Evolutionary conservation across 345 rosid genomes (phyloP), one percentile per base, ranked within the genome.

Genomic region (Lumnitzera littorea): DNA sequence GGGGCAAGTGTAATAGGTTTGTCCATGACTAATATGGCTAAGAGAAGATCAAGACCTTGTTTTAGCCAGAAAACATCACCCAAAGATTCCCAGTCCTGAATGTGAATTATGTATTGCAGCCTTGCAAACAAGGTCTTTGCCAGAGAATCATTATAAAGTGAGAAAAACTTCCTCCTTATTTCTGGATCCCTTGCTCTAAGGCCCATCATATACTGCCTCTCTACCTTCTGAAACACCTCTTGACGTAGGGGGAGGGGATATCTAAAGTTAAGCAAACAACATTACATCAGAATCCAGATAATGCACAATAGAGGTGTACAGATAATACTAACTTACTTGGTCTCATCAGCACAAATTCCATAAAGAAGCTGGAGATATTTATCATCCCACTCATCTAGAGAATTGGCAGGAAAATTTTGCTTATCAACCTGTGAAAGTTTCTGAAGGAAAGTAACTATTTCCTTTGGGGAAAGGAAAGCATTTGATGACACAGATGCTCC

Each of bases 21-120:
- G 67, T 86, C 84, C 79, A 84, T 92, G 23, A 86, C 96, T 64
- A 94, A 76, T 62, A 90, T 82, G 51, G 99, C 95, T 54, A 94
- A 78, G 65, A 94, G 91, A 70, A 94, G 91, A 84, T 94, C 99
- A 67, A 94, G 95, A 52, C 99, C 97, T 64, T 94, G 99, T 76
- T 94, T 94, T 67, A 94, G 92, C 99, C 99, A 94, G 76, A 94
- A 94, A 66, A 94, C 99, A 76, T 94, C 96, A 66, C 92, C 87
- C 72, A 90, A 67, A 75, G 99, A 95, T 82, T 94, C 97, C 99
- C 99, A 94, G 27, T 94, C 96, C 81, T 94, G 99, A 66, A 73
- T 7, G 71, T 90, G 96, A 57, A 94, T 86, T 57, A 94, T 90
- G 70, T 74, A 90, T 51, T 94, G 96, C 80, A 94, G 68, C 74